Evolutionary conservation across 768 basidiomycete genomes (phyloP), one percentile per base, ranked within the genome.

Genomic region (Gymnopilus junonius): DNA sequence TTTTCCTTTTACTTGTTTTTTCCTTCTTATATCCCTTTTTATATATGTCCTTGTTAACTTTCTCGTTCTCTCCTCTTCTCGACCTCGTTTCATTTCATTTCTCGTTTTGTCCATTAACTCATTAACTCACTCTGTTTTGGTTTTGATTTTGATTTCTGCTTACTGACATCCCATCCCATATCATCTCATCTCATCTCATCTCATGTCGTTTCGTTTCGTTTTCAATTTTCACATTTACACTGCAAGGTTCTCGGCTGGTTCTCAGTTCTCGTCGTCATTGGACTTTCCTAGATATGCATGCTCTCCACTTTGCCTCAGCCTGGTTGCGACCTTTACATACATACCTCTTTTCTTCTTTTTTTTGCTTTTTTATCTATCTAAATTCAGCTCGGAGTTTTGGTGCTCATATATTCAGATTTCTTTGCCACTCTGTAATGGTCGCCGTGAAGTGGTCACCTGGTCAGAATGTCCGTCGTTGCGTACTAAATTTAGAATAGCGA

Each of bases 211-310:
- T 29, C 56, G 14, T 7, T 23, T 58, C 27, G 17, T 32, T 27
- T 15, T 39, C 39, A n/a, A 2, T 15, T 4, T 20, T 4, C 35
- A 21, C 35, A 10, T 27, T 37, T 17, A 25, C 20, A 32, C 53
- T 11, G 20, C 11, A 29, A 29, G 20, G 14, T 34, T 5, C 27
- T 50, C n/a, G n/a, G n/a, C n/a, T 50, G 14, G 27, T 17, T 50
- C 20, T 50, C 25, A 39, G 15, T 20, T 25, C 56, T 42, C 35
- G 11, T 27, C 17, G 21, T 58, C 39, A 27, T n/a, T 43, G 23
- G n/a, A 27, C 31, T 31, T 43, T 42, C 39, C 40, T 58, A 58
- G 56, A 58, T 58, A 58, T 58, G 56, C 40, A 58, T 5, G 3
- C 11, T 37, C 55, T 40, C 25, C 25, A 25, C 21, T 57, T 40